Base-by-base conservation (phyloP, 2,329 filamentous ascomycete species). In the Chalaropsis ovoidea region DNA sequence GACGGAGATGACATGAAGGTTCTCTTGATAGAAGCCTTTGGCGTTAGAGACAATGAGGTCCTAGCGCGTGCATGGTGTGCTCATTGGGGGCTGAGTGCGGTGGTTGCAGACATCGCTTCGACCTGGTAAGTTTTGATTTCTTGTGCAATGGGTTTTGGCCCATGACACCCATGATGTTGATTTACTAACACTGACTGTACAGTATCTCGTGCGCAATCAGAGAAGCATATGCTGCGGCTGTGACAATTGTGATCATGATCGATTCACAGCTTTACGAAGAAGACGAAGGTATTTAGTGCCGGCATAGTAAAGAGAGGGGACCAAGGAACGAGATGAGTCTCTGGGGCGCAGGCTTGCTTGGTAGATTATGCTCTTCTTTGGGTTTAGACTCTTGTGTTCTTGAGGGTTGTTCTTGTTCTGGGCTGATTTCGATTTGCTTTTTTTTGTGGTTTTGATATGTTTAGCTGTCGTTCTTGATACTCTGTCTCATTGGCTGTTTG, bases 11-110 rank as follows among this genome's bases (percentile, higher is more conserved):
- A 71, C 47, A 75, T 77, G 15, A 76, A 78, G 15, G 86, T 91
- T 2, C 77, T 91, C 8, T 85, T 87, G 3, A 80, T 90, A 15
- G 86, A 90, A 75, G 86, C 87, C 0, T 85, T 88, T 72, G 88
- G 88, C 0, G 86, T 87, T 24, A 78, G 78, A 61, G 88, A 90
- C 73, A 90, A 90, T 69, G 88, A 90, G 74, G 87, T 90, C 3
- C 80, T 91, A 70, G 87, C 86, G 0, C 78, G 88, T 68, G 87
- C 88, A 6, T 91, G 88, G 88, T 90, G 87, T 72, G 82, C 86
- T 65, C 86, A 89, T 70, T 89, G 86, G 82, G 88, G 88, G 1
- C 75, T 89, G 70, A 85, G 81, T 71, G 87, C 88, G 0, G 76
- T 91, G 19, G 81, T 90, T 67, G 86, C 86, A 8, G 86, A 90